phyloP scores from a whole-genome alignment of 78 protist species.

The Dictyostelium discoideum region dicty_2.7 NC_007088.5:5445501-5446000 shows the following conservation, averaged over 20 bases:
- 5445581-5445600: conserved; percentile 67
- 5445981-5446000: conserved; percentile 86
- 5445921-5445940: conserved; percentile 83
- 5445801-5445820: conserved; percentile 80
- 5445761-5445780: conserved; percentile 77
- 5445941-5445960: conserved; percentile 91
- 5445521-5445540: conserved; percentile 84
- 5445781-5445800: conserved; percentile 82
- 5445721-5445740: conserved; percentile 89
- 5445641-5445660: conserved; percentile 93
- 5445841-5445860: conserved; percentile 67
- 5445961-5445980: conserved; percentile 88
- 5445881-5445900: background rate
- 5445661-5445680: conserved; percentile 71
- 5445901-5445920: conserved; percentile 10
- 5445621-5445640: conserved; percentile 93
- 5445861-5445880: conserved; percentile 43
- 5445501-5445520: conserved; percentile 83
- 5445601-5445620: conserved; percentile 71
- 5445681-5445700: conserved; percentile 84
- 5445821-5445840: conserved; percentile 83
- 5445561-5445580: conserved; percentile 83
- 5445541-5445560: conserved; percentile 85
- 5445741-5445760: conserved; percentile 92
- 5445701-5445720: conserved; percentile 82